Evolutionary conservation across 2,329 filamentous ascomycete species (phyloP).

Genomic region (Rugonectria rugulosa): DNA sequence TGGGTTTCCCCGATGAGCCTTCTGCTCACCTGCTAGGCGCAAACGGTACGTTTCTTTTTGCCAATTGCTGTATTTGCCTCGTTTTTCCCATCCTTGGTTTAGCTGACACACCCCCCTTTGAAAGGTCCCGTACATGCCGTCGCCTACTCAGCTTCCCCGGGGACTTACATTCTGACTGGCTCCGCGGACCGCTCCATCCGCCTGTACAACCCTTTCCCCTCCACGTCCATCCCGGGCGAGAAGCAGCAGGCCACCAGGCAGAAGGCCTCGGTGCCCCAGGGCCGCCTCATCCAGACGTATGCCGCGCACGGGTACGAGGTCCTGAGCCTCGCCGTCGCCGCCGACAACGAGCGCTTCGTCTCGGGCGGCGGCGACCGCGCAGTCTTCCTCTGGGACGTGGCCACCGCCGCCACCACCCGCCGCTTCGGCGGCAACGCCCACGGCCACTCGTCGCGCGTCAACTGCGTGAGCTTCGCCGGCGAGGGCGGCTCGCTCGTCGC

Average conservation of each 20-base stretch:
- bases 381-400: conserved; percentile 95
- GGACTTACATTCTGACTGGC: conserved; percentile 84
- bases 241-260: conserved; percentile 40
- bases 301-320: conserved; percentile 91
- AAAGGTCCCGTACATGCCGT: conserved; percentile 76
- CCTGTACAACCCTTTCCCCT: conserved; percentile 79
- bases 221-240: conserved; percentile 45
- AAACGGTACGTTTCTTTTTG: conserved; percentile 57
- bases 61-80: too few relatives aligned
- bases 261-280: conserved; percentile 49
- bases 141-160: conserved; percentile 74
- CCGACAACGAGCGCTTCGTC: conserved; percentile 84
- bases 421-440: conserved; percentile 70
- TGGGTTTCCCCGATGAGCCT: conserved; percentile 58
- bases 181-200: conserved; percentile 85
- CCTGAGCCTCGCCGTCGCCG: conserved; percentile 76
- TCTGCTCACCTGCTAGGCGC: conserved; percentile 65
- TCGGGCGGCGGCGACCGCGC: conserved; percentile 89
- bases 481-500: conserved; percentile 76
- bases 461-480: conserved; percentile 81
- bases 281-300: conserved; percentile 84
- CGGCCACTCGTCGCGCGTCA: conserved; percentile 77
- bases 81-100: too few relatives aligned
- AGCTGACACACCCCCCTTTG: too few relatives aligned
- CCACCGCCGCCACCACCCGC: conserved; percentile 77